Conservation (phyloP, 2,329 filamentous ascomycete species). For the Aspergillus floridensis region DNA sequence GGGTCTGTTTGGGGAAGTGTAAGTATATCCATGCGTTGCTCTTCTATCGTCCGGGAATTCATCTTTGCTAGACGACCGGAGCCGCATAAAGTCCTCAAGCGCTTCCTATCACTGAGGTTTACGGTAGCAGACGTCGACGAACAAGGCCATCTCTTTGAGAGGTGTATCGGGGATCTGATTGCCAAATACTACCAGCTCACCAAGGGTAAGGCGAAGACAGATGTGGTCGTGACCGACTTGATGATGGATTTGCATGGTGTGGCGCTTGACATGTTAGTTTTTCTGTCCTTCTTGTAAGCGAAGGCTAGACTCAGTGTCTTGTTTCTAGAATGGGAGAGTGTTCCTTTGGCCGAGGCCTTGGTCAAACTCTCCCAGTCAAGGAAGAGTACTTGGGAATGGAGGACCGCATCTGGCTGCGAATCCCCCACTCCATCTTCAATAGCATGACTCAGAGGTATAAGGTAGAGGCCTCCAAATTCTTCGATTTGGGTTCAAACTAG, state of each 20-base stretch:
- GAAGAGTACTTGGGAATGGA: not conserved
- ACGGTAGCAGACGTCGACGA: not conserved
- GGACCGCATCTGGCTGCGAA: not conserved
- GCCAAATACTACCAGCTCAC: not conserved
- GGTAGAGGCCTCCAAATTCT: not conserved
- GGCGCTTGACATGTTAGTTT: constrained; percentile 3
- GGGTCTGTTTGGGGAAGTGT: constrained; percentile 6
- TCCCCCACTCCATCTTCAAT: not conserved
- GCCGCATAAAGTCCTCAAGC: not conserved
- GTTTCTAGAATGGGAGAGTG: constrained; percentile 2
- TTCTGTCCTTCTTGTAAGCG: too few species aligned
- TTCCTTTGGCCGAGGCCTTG: constrained; percentile 3
- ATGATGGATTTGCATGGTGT: constrained; percentile 6
- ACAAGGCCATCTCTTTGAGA: not conserved
- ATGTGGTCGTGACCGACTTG: not conserved
- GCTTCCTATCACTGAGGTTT: not conserved
- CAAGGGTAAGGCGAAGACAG: too few species aligned
- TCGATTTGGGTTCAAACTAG: too few species aligned
- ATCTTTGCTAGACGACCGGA: not conserved
- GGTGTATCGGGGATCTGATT: not conserved
- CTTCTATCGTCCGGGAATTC: too few species aligned
- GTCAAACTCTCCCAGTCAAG: not conserved
- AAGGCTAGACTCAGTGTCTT: too few species aligned
- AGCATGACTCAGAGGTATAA: constrained; percentile 4
- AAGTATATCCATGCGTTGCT: not conserved